Base-by-base conservation (phyloP, 345 rosid species). In the Euphorbia peplus region DNA sequence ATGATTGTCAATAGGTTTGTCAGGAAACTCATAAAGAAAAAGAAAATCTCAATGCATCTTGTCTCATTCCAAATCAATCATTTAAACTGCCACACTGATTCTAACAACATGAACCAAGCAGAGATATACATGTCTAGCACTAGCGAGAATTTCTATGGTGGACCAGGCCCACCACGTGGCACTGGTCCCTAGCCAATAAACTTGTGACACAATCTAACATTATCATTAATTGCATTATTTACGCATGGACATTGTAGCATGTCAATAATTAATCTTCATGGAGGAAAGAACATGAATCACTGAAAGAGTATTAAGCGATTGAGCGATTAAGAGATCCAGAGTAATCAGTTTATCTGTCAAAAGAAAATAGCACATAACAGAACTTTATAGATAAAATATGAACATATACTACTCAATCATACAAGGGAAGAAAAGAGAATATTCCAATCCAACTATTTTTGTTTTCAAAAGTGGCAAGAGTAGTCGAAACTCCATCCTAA, bases 31-130 rank as follows among this genome's bases (percentile, higher is more conserved):
- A 32, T 32, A 6, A 4, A 48, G 15, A 8, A 32, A 67, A 39
- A 42, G 41, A 51, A 54, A 55, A 56, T 53, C 21, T 39, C 37
- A 3, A 39, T 39, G 42, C 42, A 39, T 39, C 42, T 11, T 5
- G 42, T 39, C 42, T 39, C 42, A 39, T 8, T 39, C 42, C 16
- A n/a, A n/a, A n/a, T n/a, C 57, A 21, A 46, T 68, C 46, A 14
- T 3, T 32, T 69, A 18, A 69, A 21, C 58, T 48, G 9, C 22
- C 65, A 15, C 10, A 16, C 9, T 59, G 58, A 69, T 47, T 35
- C 15, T 59, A 47, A 69, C 24, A 46, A 54, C 39, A 41, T 55
- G 63, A 67, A 16, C 14, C 22, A 50, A 24, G 26, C 15, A 61
- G 8, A 35, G 30, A 2, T 8, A n/a, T 11, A n/a, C 22, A n/a